A percentile compares a stretch with the other conserved stretches of the same genome.
phyloP scores from a whole-genome alignment of 1,284 basidiomycete genomes.

The Moesziomyces aphidis region DNA sequence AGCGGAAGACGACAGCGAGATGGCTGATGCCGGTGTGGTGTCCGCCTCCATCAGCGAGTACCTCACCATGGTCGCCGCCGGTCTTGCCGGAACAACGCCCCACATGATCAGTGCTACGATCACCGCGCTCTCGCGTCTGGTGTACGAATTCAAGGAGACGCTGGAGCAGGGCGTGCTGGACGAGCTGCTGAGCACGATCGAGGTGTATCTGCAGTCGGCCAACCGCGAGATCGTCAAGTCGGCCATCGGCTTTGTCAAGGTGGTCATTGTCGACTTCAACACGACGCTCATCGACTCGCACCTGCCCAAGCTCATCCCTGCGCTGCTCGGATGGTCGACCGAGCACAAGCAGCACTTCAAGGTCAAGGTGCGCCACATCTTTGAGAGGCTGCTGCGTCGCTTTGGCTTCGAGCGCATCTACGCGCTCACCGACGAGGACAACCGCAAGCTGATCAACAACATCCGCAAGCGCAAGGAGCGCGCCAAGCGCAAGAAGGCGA shows the following conservation, averaged over 20 bases:
- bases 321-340: conserved; percentile 89
- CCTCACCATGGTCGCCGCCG: conserved; percentile 96
- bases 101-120: conserved; percentile 99
- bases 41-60: conserved; percentile 89
- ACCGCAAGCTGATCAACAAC: conserved; percentile 83
- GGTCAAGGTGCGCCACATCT: conserved; percentile 92
- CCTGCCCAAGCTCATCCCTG: conserved; percentile 82
- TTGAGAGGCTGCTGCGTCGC: conserved; percentile 92
- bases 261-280: conserved; percentile 86
- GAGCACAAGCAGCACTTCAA: conserved; percentile 99
- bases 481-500: conserved; percentile 75
- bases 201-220: conserved; percentile 89
- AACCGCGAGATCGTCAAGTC: conserved; percentile 99
- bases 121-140: conserved; percentile 89
- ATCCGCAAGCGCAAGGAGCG: conserved; percentile 92
- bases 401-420: conserved; percentile 87
- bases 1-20: conserved; percentile 55
- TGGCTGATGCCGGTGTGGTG: conserved; percentile 70
- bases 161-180: conserved; percentile 82
- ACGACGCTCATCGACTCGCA: conserved; percentile 79
- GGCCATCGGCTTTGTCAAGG: conserved; percentile 92
- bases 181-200: conserved; percentile 86
- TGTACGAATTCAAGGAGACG: conserved; percentile 89
- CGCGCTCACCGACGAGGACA: conserved; percentile 74
- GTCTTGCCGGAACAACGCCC: conserved; percentile 89